Percentiles rank a stretch among this genome's conserved stretches.
These are phyloP conservation scores for Panicum virgatum DNA, from an alignment of 202 grass and related monocot species.

Conservation along the genomic window DNA sequence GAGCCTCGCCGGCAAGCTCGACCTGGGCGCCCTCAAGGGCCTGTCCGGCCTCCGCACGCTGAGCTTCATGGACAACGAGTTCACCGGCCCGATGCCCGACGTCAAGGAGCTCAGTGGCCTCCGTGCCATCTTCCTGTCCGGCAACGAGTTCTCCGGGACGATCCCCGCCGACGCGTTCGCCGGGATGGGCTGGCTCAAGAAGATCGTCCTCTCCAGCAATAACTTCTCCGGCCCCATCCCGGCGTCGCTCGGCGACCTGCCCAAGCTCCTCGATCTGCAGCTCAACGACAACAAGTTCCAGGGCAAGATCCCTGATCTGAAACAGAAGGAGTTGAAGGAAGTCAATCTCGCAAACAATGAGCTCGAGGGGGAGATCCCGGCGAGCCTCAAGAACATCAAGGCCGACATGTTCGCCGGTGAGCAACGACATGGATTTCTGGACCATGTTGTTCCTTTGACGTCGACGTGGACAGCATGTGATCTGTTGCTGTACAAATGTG, in stretches of 20 bases:
- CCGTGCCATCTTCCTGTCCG: conserved; percentile 62
- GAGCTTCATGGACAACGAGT: conserved; percentile 74
- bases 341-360: conserved; percentile 65
- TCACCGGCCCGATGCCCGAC: conserved; percentile 62
- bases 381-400: conserved; percentile 43
- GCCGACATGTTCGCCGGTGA: conserved; percentile 57
- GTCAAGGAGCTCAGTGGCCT: conserved; percentile 54
- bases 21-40: conserved; percentile 45
- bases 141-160: conserved; percentile 62
- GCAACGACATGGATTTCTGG: too few relatives aligned
- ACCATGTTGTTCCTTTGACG: background rate
- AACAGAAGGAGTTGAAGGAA: conserved; percentile 41
- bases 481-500: background rate
- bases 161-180: conserved; percentile 69
- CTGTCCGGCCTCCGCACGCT: conserved; percentile 55
- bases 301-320: conserved; percentile 65
- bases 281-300: conserved; percentile 70
- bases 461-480: too few relatives aligned
- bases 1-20: conserved; percentile 58
- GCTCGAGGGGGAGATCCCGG: conserved; percentile 70
- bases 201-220: conserved; percentile 62
- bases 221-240: conserved; percentile 71
- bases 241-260: conserved; percentile 52
- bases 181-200: conserved; percentile 77
- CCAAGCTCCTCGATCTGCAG: conserved; percentile 61